Evolutionary conservation across 805 yeast species (phyloP).

Genomic region (Candida wancherniae): DNA sequence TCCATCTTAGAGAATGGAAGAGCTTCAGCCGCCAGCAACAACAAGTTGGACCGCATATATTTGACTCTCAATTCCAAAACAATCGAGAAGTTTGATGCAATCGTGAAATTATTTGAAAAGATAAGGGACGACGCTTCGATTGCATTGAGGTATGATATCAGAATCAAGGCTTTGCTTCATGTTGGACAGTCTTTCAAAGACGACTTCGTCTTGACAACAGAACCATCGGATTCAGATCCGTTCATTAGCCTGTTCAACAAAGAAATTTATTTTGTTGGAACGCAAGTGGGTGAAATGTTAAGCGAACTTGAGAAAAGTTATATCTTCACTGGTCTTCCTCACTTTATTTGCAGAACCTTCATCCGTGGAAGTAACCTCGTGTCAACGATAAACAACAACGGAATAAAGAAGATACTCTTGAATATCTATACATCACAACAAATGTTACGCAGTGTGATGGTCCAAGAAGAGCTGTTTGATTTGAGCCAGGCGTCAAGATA

Average conservation of each 20-base stretch:
- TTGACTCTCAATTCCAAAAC: conserved; percentile 31
- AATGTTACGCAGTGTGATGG: conserved; percentile 55
- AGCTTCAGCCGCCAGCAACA: conserved; percentile 14
- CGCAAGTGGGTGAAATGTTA: conserved; percentile 31
- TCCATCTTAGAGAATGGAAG: conserved; percentile 39
- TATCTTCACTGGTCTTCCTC: conserved; percentile 44
- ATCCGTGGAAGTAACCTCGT: conserved; percentile 51
- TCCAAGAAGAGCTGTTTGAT: conserved; percentile 48
- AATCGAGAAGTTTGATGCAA: conserved; percentile 31
- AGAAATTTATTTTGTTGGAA: conserved; percentile 44
- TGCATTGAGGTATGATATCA: conserved; percentile 53
- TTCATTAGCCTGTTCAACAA: conserved; percentile 48
- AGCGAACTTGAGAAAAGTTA: conserved; percentile 28
- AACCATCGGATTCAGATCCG: conserved; percentile 58
- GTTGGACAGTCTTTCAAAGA: conserved; percentile 45
- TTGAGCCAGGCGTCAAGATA: conserved; percentile 50
- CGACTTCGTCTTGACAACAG: conserved; percentile 49
- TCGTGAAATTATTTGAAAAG: conserved; percentile 28
- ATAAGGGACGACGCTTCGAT: conserved; percentile 38
- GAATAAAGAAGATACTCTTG: conserved; percentile 53
- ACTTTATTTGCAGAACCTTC: conserved; percentile 46
- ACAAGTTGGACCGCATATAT: conserved; percentile 24
- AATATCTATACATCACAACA: conserved; percentile 67
- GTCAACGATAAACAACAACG: conserved; percentile 48
- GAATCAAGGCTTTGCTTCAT: conserved; percentile 49